phyloP scores from a whole-genome alignment of 768 basidiomycete genomes.

The Lyophyllum shimeji region DNA sequence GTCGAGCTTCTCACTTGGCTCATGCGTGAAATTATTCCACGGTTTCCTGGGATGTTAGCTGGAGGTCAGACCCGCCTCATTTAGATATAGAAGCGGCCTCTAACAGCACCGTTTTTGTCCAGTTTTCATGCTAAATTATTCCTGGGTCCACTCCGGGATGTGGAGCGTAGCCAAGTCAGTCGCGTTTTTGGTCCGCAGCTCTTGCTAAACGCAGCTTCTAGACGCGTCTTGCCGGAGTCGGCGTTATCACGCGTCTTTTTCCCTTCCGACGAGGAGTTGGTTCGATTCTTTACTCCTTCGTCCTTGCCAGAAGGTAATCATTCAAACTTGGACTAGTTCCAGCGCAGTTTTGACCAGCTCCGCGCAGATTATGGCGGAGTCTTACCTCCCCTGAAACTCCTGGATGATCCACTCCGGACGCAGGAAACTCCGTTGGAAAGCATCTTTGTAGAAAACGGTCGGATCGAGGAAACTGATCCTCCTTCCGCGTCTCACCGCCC shows the following conservation, averaged over 20 bases:
- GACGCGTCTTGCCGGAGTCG: conserved; percentile 60
- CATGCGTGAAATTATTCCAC: conserved; percentile 63
- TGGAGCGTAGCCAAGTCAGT: conserved; percentile 68
- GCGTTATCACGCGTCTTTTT: conserved; percentile 68
- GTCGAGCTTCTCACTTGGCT: conserved; percentile 43
- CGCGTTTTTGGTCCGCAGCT: background rate
- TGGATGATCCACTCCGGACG: conserved; percentile 50
- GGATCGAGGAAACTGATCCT: conserved; percentile 16
- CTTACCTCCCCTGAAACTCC: conserved; percentile 48
- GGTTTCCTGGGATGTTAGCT: conserved; percentile 75
- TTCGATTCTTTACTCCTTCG: conserved; percentile 51
- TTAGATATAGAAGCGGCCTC: conserved; percentile 3
- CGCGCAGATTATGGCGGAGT: conserved; percentile 65
- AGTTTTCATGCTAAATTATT: conserved; percentile 75
- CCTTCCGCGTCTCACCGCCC: conserved; percentile 17
- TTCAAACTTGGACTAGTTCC: background rate
- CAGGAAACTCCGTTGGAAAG: conserved; percentile 18
- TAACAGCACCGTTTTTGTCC: conserved; percentile 5
- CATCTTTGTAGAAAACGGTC: conserved; percentile 12
- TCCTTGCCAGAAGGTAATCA: conserved; percentile 58
- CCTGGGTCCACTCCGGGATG: conserved; percentile 68
- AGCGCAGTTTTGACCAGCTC: conserved; percentile 11
- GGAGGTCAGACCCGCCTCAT: conserved; percentile 46
- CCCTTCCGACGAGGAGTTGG: conserved; percentile 52
- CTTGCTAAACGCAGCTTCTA: conserved; percentile 25